Conservation (phyloP, 805 yeast species). For the Barnettozyma populi region DNA sequence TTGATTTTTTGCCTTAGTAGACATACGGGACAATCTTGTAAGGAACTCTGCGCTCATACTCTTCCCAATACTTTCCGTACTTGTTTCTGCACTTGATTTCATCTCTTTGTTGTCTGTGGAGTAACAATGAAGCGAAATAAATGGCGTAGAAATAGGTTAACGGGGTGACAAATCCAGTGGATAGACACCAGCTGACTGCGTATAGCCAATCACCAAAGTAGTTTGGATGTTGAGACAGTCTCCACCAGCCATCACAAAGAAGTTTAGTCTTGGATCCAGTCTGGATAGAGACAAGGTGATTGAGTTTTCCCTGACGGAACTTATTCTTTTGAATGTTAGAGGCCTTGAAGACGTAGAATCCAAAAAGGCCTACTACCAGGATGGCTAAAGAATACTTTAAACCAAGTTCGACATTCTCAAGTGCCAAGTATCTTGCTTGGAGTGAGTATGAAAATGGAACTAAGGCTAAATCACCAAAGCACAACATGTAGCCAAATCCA, state of each 20-base stretch:
- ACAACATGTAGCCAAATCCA: constrained; percentile 95
- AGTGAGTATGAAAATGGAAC: constrained; percentile 89
- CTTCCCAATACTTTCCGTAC: constrained; percentile 82
- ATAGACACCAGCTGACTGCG: constrained; percentile 87
- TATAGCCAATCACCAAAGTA: constrained; percentile 94
- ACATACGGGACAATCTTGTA: constrained; percentile 87
- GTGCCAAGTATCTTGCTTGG: constrained; percentile 77
- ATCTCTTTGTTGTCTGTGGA: constrained; percentile 89
- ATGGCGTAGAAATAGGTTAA: constrained; percentile 83
- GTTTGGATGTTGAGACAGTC: constrained; percentile 83
- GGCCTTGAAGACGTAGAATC: constrained; percentile 78
- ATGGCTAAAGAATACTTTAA: constrained; percentile 32
- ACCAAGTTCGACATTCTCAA: constrained; percentile 56
- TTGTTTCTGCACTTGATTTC: constrained; percentile 84
- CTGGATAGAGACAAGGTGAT: constrained; percentile 61
- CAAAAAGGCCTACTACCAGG: constrained; percentile 45
- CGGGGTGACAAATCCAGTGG: constrained; percentile 77
- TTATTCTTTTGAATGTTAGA: constrained; percentile 81
- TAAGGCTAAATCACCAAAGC: constrained; percentile 89
- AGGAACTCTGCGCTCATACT: constrained; percentile 77
- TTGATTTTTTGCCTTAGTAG: constrained; percentile 39
- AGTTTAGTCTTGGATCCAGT: constrained; percentile 77
- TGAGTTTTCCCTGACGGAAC: constrained; percentile 73
- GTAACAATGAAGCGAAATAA: constrained; percentile 73
- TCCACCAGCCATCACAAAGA: constrained; percentile 96